Conservation (phyloP, 2,329 filamentous ascomycete species). For the Cordyceps cicadae region DNA sequence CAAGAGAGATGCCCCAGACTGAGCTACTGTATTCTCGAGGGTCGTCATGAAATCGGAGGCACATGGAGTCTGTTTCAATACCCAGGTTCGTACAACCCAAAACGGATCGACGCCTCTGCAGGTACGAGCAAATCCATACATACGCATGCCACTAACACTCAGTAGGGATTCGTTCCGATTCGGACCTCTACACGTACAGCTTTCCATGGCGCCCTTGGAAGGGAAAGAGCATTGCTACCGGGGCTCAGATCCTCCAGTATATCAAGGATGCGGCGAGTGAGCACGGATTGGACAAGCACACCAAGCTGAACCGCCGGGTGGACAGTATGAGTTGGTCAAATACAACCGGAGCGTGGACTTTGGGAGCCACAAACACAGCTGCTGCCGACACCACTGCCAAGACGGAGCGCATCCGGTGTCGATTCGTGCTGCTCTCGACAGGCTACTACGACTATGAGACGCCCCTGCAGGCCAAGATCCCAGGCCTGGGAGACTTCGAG, state of each 20-base stretch:
- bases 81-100: constrained; percentile 30
- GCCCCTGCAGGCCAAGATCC: constrained; percentile 44
- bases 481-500: constrained; percentile 28
- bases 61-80: constrained; percentile 76
- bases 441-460: constrained; percentile 61
- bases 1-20: constrained; percentile 47
- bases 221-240: background rate
- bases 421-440: constrained; percentile 46
- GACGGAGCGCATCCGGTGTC: constrained; percentile 1
- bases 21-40: constrained; percentile 62
- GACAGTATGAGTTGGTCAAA: background rate
- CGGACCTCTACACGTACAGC: constrained; percentile 53
- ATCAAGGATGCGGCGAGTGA: background rate
- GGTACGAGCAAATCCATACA: background rate
- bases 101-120: no score
- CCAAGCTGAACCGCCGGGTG: background rate
- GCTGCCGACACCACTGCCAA: constrained; percentile 24
- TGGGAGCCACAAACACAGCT: background rate
- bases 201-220: constrained; percentile 44
- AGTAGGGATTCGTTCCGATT: constrained; percentile 49
- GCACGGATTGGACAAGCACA: background rate
- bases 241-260: background rate
- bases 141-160: background rate
- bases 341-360: constrained; percentile 50
- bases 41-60: constrained; percentile 57